Base-by-base conservation (phyloP, 805 yeast species). In the Lipomyces yamanashiensis region DNA sequence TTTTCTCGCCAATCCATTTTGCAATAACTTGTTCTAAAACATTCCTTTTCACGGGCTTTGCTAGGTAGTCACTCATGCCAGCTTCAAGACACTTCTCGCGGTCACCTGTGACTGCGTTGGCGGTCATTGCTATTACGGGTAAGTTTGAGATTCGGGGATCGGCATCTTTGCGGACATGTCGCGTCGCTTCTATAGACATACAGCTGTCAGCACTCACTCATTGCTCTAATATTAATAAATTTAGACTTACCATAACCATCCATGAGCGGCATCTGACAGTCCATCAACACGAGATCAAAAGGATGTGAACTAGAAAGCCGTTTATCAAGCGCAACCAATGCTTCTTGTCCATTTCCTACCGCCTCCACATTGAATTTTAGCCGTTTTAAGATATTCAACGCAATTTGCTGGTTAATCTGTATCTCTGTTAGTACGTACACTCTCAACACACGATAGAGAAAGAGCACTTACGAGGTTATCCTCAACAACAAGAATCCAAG, bases 41-140 rank as follows among this genome's bases (percentile, higher is more conserved):
- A 19, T 55, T 52, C 19, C 53, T 19, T 54, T 66, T 66, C 39
- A 66, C 69, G 15, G 92, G 92, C 71, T 87, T 87, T 1, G 90
- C 85, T 37, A 87, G 82, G 70, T 87, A 87, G 72, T 87, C 92
- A 73, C 87, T 90, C 92, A 87, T 87, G 53, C 88, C 90, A 55
- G 87, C 87, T 48, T 85, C 86, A 62, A 87, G 73, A 49, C 90
- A 87, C 71, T 84, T 81, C 72, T 87, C 92, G 56, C 91, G 78
- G 74, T 87, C 92, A 54, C 92, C 92, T 77, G 86, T 79, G 88
- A 87, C 87, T 0, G 92, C 92, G 75, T 87, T 90, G 0, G 92
- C 92, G 2, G 92, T 87, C 67, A 87, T 77, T 4, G 91, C 92
- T 72, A 87, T 86, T 61, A 95, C 64, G 1, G 69, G 65, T 10